Conservation (phyloP, 306 rosid species). For the Acacia confusa region DNA sequence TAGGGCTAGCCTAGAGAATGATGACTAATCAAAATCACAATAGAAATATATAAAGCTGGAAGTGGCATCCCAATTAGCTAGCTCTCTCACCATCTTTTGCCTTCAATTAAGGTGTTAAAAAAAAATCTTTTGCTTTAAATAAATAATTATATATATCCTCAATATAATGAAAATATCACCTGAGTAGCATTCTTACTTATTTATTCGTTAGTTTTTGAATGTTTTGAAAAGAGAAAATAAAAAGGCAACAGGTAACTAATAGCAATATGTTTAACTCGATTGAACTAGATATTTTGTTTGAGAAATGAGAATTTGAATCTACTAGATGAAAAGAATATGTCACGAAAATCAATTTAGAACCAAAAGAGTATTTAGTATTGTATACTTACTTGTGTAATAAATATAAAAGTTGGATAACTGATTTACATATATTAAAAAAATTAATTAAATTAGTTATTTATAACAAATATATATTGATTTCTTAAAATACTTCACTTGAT, state of each 20-base stretch:
- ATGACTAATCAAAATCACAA: not conserved
- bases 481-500: too few relatives aligned
- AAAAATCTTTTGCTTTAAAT: not conserved
- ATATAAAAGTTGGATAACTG: too few relatives aligned
- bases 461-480: too few relatives aligned
- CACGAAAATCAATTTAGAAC: too few relatives aligned
- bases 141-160: not conserved
- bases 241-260: not conserved
- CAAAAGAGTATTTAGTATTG: too few relatives aligned
- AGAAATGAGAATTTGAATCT: too few relatives aligned
- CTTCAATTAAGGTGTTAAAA: too few relatives aligned
- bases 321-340: too few relatives aligned
- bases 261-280: not conserved
- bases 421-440: too few relatives aligned
- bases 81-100: not conserved
- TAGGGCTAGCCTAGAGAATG: not conserved
- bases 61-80: not conserved
- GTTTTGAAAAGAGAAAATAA: not conserved
- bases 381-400: too few relatives aligned
- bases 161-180: not conserved
- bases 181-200: not conserved
- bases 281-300: too few relatives aligned
- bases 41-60: not conserved
- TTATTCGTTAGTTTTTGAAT: not conserved
- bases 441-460: too few relatives aligned